phyloP scores from a whole-genome alignment of 371 early-diverging fungal genomes.

The Apophysomyces variabilis region DNA sequence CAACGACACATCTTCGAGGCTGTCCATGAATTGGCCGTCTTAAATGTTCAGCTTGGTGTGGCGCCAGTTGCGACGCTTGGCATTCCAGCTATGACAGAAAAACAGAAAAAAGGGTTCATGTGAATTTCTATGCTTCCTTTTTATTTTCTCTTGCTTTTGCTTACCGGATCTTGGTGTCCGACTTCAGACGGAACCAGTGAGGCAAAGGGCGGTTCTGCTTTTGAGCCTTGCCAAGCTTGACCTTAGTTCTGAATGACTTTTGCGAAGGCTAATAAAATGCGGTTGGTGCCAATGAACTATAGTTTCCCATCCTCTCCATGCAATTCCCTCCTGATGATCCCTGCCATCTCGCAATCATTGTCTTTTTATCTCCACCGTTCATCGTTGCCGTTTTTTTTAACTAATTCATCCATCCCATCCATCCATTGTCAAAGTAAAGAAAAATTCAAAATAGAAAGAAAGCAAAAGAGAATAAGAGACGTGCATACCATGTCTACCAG shows the following conservation, averaged over 20 bases:
- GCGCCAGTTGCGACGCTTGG: slow-evolving; percentile 99
- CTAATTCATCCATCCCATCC: neutral
- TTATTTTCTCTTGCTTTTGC: neutral
- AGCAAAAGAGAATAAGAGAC: neutral
- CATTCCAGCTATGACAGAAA: slow-evolving; percentile 80
- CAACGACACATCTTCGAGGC: neutral
- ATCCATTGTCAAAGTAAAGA: neutral
- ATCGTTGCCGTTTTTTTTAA: too few species aligned
- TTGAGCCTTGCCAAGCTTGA: slow-evolving; percentile 96
- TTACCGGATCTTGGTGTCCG: slow-evolving; percentile 93
- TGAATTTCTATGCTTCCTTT: neutral
- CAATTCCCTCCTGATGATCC: neutral
- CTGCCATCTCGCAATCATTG: neutral
- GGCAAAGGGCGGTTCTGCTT: slow-evolving; percentile 99
- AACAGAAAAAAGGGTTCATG: neutral
- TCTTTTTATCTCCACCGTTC: neutral
- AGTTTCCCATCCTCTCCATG: neutral
- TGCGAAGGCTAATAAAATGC: slow-evolving; percentile 77
- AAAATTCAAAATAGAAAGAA: neutral
- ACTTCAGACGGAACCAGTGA: slow-evolving; percentile 96
- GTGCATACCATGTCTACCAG: slow-evolving; percentile 5
- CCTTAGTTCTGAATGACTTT: slow-evolving; percentile 97
- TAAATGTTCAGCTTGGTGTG: slow-evolving; percentile 97
- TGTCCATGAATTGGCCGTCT: slow-evolving; percentile 23
- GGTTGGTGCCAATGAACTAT: neutral